These are phyloP conservation scores for Hippophae rhamnoides DNA, from an alignment of 306 rosid genomes.

Conservation along the genomic window DNA sequence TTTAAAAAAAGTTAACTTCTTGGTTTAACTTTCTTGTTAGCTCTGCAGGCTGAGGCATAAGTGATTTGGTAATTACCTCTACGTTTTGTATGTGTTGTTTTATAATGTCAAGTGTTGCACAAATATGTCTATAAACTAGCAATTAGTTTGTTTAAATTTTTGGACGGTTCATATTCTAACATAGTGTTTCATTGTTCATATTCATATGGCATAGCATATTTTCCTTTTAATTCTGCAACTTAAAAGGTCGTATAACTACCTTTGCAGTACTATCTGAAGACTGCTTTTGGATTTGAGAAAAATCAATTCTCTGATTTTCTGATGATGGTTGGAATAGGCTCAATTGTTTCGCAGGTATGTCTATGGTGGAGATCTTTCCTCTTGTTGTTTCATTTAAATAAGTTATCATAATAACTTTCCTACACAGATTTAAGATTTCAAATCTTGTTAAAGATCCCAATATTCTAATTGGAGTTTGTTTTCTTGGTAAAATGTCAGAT, in stretches of 20 bases:
- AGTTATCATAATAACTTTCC: background rate
- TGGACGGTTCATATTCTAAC: background rate
- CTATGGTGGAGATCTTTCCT: background rate
- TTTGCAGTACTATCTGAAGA: constrained; percentile 77
- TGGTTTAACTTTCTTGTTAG: too few relatives aligned
- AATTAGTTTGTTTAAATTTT: background rate
- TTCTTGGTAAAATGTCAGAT: background rate
- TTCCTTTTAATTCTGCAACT: constrained; percentile 6
- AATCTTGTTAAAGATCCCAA: background rate
- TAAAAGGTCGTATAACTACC: constrained; percentile 13
- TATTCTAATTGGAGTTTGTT: background rate
- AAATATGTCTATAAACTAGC: background rate
- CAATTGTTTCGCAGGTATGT: constrained; percentile 71
- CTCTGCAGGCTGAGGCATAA: too few relatives aligned
- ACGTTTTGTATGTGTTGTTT: too few relatives aligned
- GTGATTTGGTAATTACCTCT: too few relatives aligned
- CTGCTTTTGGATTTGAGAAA: constrained; percentile 63
- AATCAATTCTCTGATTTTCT: constrained; percentile 67
- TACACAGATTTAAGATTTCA: background rate
- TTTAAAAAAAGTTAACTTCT: too few relatives aligned
- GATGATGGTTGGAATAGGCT: constrained; percentile 64
- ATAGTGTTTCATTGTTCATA: background rate
- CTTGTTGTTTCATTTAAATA: background rate
- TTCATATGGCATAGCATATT: background rate
- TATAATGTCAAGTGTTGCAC: background rate